Evolutionary conservation across 495 filamentous ascomycete genomes (phyloP).

Genomic region (Amphirosellinia nigrospora): DNA sequence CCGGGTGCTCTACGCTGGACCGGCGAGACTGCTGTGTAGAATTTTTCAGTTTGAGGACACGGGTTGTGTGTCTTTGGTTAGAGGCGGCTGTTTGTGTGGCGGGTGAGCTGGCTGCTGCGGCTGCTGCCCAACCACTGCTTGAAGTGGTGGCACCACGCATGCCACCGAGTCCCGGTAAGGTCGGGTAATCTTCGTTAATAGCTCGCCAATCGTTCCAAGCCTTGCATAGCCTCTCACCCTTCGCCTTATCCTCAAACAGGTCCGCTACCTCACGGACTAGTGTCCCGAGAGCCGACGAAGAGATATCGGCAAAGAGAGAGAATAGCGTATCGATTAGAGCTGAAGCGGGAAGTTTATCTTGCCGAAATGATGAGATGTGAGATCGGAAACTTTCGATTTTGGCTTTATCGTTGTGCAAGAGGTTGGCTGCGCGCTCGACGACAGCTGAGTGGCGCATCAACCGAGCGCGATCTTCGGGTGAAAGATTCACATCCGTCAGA

Average conservation of each 20-base stretch:
- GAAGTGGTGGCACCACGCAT: slow-evolving; percentile 56
- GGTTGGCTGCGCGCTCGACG: slow-evolving; percentile 78
- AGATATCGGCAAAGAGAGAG: slow-evolving; percentile 77
- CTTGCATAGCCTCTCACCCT: slow-evolving; percentile 72
- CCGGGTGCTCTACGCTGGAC: slow-evolving; percentile 34
- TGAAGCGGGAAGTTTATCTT: slow-evolving; percentile 67
- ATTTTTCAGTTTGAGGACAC: slow-evolving; percentile 56
- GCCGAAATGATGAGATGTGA: slow-evolving; percentile 76
- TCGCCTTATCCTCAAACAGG: slow-evolving; percentile 82
- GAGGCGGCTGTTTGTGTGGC: slow-evolving; percentile 42
- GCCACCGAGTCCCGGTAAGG: slow-evolving; percentile 75
- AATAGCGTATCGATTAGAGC: slow-evolving; percentile 82
- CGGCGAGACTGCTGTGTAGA: slow-evolving; percentile 48
- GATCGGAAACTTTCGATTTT: slow-evolving; percentile 80
- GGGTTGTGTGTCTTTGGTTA: slow-evolving; percentile 46
- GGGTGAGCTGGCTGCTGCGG: slow-evolving; percentile 51
- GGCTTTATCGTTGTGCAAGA: slow-evolving; percentile 72
- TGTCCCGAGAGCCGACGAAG: slow-evolving; percentile 79
- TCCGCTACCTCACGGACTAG: slow-evolving; percentile 92
- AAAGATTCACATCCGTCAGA: slow-evolving; percentile 53
- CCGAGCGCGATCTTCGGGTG: slow-evolving; percentile 79
- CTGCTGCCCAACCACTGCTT: slow-evolving; percentile 57
- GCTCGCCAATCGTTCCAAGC: slow-evolving; percentile 95
- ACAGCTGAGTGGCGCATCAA: slow-evolving; percentile 78
- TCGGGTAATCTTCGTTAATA: slow-evolving; percentile 95